Evolutionary conservation across 176 grass and related monocot species (phyloP).

Genomic region (Zoysia japonica): DNA sequence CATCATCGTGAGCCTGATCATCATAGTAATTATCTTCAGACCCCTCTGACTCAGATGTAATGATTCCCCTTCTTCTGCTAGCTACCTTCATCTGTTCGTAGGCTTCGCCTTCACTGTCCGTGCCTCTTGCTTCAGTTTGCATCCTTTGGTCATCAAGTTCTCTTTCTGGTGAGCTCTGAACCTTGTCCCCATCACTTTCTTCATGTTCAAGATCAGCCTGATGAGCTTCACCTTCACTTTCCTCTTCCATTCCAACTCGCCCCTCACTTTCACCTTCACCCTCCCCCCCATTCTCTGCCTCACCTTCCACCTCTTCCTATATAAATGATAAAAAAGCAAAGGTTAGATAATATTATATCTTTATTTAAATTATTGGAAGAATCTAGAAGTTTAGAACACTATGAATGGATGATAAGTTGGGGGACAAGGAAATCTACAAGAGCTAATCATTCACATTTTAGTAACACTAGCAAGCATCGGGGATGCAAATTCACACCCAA

Average conservation of each 20-base stretch:
- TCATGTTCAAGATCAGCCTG: conserved; percentile 57
- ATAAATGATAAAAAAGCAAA: conserved; percentile 36
- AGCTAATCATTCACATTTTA: conserved; percentile 2
- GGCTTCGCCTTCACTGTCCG: conserved; percentile 74
- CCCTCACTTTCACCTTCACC: conserved; percentile 85
- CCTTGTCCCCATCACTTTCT: conserved; percentile 75
- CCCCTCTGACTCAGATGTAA: conserved; percentile 79
- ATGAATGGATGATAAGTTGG: conserved; percentile 9
- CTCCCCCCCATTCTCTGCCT: conserved; percentile 69
- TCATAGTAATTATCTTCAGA: conserved; percentile 82
- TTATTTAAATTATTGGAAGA: neutral
- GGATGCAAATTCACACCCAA: neutral
- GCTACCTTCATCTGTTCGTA: conserved; percentile 66
- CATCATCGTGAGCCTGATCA: conserved; percentile 56
- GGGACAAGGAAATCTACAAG: conserved; percentile 22
- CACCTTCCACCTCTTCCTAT: conserved; percentile 83
- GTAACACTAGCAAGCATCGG: neutral
- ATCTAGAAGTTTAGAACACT: neutral
- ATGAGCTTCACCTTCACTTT: conserved; percentile 82
- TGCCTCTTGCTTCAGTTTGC: conserved; percentile 57
- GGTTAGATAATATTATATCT: neutral
- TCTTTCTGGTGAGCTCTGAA: conserved; percentile 76
- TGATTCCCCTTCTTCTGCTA: conserved; percentile 75
- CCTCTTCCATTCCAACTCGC: conserved; percentile 78
- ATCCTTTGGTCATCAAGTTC: conserved; percentile 57